Conservation (phyloP, 2,329 filamentous ascomycete genomes). For the Verticillium nubilum region DNA sequence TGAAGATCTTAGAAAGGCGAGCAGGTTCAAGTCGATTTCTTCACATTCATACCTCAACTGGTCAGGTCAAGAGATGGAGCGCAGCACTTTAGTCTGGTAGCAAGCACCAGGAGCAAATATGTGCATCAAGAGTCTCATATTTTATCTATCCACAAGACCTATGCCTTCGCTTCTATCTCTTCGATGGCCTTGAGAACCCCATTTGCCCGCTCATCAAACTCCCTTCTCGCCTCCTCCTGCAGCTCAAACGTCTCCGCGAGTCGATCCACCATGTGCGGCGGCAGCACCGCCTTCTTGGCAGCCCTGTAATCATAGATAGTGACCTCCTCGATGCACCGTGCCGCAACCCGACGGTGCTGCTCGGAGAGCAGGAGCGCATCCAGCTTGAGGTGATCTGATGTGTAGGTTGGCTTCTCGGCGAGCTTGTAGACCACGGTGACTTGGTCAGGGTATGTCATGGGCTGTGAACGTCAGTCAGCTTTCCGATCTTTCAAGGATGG, state of each 20-base stretch:
- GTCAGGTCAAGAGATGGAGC: too few species aligned
- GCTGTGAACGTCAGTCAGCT: slow-evolving; percentile 38
- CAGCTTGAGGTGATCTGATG: slow-evolving; percentile 46
- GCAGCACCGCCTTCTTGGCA: slow-evolving; percentile 30
- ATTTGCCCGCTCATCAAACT: slow-evolving; percentile 13
- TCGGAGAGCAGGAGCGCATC: slow-evolving; percentile 70
- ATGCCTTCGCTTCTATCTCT: slow-evolving; percentile 4
- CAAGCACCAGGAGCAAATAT: too few species aligned
- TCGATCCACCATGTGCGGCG: slow-evolving; percentile 32
- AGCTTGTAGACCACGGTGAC: slow-evolving; percentile 83
- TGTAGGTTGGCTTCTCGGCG: slow-evolving; percentile 37
- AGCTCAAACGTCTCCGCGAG: slow-evolving; percentile 27
- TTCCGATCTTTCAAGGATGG: not conserved
- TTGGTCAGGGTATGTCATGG: slow-evolving; percentile 76
- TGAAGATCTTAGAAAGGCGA: too few species aligned
- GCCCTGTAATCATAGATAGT: slow-evolving; percentile 63
- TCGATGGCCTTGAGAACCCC: slow-evolving; percentile 6
- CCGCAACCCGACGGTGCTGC: slow-evolving; percentile 64
- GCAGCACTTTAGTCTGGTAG: too few species aligned
- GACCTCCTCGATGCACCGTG: slow-evolving; percentile 71
- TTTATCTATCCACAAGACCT: not conserved
- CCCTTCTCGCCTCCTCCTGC: slow-evolving; percentile 20
- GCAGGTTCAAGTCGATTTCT: too few species aligned
- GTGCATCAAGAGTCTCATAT: not conserved
- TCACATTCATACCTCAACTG: too few species aligned